Evolutionary conservation across 2,329 filamentous ascomycete genomes (phyloP).

Genomic region (Keithomyces neogunnii): DNA sequence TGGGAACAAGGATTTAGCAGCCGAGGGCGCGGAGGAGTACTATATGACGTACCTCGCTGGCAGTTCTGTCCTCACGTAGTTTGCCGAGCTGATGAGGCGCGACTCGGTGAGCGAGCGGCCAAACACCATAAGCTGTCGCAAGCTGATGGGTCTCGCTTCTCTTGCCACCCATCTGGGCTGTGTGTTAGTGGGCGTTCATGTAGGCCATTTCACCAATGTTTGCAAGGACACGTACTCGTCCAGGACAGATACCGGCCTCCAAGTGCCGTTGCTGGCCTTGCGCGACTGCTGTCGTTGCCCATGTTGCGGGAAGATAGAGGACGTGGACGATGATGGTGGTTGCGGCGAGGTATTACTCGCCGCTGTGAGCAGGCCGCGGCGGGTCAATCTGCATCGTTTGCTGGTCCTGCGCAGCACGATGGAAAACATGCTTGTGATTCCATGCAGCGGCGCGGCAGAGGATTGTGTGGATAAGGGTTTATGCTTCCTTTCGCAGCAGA

Average conservation of each 20-base stretch:
- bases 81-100: constrained; percentile 85
- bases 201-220: too few species aligned
- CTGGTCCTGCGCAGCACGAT: constrained; percentile 37
- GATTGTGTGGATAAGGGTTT: neutral
- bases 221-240: constrained; percentile 45
- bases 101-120: constrained; percentile 86
- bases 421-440: constrained; percentile 34
- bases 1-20: constrained; percentile 22
- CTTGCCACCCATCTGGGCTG: constrained; percentile 74
- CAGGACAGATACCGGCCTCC: constrained; percentile 55
- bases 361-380: constrained; percentile 9
- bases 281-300: constrained; percentile 9
- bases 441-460: constrained; percentile 20
- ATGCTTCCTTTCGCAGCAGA: neutral
- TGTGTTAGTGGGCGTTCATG: too few species aligned
- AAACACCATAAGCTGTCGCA: constrained; percentile 95
- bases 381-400: constrained; percentile 27
- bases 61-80: constrained; percentile 93
- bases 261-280: constrained; percentile 30
- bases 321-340: neutral
- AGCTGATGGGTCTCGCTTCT: constrained; percentile 88
- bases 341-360: constrained; percentile 1
- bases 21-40: neutral
- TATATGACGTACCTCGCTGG: constrained; percentile 16
- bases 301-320: neutral